Conservation (phyloP, 2,329 filamentous ascomycete genomes). For the Cryphonectria nitschkei region DNA sequence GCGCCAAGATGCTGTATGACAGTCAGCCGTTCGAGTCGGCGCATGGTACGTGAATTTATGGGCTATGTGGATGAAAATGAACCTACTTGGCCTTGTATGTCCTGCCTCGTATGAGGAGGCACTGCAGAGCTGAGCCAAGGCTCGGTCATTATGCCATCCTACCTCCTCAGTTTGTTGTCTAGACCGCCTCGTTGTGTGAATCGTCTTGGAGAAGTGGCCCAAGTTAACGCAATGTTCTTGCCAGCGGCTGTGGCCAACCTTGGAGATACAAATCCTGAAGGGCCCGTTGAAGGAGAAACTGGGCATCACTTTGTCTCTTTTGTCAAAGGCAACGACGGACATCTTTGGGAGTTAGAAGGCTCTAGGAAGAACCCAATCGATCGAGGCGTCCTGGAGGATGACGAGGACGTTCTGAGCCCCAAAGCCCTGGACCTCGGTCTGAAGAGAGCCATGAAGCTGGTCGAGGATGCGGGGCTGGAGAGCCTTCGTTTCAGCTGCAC, state of each 20-base stretch:
- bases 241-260: slow-evolving; percentile 61
- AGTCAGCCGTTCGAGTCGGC: slow-evolving; percentile 71
- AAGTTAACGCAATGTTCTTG: not conserved
- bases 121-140: not conserved
- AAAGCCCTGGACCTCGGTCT: slow-evolving; percentile 67
- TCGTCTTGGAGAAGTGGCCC: not conserved
- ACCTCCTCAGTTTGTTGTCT: not conserved
- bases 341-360: slow-evolving; percentile 82
- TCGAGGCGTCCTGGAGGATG: slow-evolving; percentile 57
- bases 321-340: slow-evolving; percentile 66
- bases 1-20: slow-evolving; percentile 73
- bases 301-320: slow-evolving; percentile 84
- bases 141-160: not conserved
- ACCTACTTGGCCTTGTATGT: not conserved
- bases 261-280: slow-evolving; percentile 70
- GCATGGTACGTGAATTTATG: slow-evolving; percentile 49
- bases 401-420: slow-evolving; percentile 68
- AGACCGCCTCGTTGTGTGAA: not conserved
- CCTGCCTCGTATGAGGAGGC: not conserved
- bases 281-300: slow-evolving; percentile 55
- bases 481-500: slow-evolving; percentile 45
- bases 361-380: slow-evolving; percentile 73
- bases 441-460: slow-evolving; percentile 47
- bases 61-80: not conserved
- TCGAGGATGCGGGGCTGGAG: slow-evolving; percentile 37